Evolutionary conservation across 1,139 yeast genomes (phyloP).

Genomic region (Yamadazyma aaseri): DNA sequence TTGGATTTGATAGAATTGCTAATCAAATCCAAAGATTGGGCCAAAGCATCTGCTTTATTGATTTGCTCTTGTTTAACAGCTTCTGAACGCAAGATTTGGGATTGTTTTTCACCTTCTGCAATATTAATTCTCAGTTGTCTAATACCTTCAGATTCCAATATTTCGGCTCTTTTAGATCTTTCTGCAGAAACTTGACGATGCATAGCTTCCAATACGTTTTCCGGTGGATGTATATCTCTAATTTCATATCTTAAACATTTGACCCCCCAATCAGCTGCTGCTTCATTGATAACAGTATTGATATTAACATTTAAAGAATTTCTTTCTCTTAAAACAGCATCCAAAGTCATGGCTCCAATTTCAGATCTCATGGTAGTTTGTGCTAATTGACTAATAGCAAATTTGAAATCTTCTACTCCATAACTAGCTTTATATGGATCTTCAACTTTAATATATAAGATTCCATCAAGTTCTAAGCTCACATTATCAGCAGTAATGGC

Average conservation of each 20-base stretch:
- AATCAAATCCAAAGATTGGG: constrained; percentile 62
- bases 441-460: constrained; percentile 70
- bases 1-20: constrained; percentile 68
- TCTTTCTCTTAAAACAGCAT: constrained; percentile 74
- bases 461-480: constrained; percentile 81
- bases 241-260: constrained; percentile 83
- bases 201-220: constrained; percentile 86
- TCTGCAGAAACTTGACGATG: constrained; percentile 88
- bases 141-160: constrained; percentile 81
- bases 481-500: constrained; percentile 89
- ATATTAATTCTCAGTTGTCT: constrained; percentile 76
- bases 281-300: constrained; percentile 78
- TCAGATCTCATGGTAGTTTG: constrained; percentile 91
- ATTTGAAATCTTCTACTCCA: constrained; percentile 86
- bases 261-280: constrained; percentile 86
- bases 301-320: constrained; percentile 71
- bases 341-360: constrained; percentile 79
- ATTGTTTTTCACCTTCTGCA: constrained; percentile 77
- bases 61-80: constrained; percentile 62
- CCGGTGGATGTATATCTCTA: constrained; percentile 86
- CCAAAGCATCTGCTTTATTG: constrained; percentile 76
- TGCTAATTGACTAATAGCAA: constrained; percentile 81
- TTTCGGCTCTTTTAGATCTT: constrained; percentile 82
- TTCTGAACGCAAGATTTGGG: constrained; percentile 69
- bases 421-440: constrained; percentile 86